Evolutionary conservation across 2,329 filamentous ascomycete genomes (phyloP).

Genomic region (Coniella vitis): DNA sequence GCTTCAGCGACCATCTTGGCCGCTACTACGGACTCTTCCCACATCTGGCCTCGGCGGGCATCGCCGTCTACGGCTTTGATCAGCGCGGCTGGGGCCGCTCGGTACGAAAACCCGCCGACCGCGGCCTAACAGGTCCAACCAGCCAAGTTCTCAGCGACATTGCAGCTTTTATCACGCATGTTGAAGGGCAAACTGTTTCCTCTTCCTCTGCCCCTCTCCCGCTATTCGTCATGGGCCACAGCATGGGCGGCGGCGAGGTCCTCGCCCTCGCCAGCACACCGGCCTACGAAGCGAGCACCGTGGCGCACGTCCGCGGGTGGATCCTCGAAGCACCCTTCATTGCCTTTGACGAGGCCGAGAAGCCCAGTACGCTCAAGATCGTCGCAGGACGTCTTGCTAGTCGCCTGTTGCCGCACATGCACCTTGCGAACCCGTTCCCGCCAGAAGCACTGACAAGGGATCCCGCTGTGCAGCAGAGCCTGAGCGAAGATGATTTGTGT

Average conservation of each 20-base stretch:
- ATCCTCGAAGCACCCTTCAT: conserved; percentile 75
- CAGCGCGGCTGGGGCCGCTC: conserved; percentile 85
- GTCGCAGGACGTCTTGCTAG: conserved; percentile 60
- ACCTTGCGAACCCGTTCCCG: conserved; percentile 61
- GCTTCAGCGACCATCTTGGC: conserved; percentile 81
- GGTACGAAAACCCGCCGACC: conserved; percentile 52
- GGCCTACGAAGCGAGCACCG: conserved; percentile 42
- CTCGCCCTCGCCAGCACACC: conserved; percentile 52
- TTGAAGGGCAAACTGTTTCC: conserved; percentile 34
- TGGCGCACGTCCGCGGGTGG: conserved; percentile 61
- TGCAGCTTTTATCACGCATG: conserved; percentile 61
- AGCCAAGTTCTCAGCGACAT: conserved; percentile 68
- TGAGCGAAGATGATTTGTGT: conserved; percentile 61
- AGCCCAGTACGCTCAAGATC: conserved; percentile 59
- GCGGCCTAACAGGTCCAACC: conserved; percentile 70
- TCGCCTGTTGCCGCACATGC: conserved; percentile 58
- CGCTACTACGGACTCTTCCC: conserved; percentile 71
- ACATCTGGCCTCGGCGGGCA: conserved; percentile 60
- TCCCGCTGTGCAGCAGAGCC: conserved; percentile 50
- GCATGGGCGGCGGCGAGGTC: conserved; percentile 80
- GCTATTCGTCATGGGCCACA: conserved; percentile 82
- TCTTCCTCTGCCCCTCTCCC: conserved; percentile 40
- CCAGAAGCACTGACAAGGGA: conserved; percentile 61
- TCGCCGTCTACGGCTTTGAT: conserved; percentile 73
- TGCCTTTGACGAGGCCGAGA: conserved; percentile 57